phyloP scores from a whole-genome alignment of 2,329 filamentous ascomycete genomes.

The Teratosphaeria destructans region DNA sequence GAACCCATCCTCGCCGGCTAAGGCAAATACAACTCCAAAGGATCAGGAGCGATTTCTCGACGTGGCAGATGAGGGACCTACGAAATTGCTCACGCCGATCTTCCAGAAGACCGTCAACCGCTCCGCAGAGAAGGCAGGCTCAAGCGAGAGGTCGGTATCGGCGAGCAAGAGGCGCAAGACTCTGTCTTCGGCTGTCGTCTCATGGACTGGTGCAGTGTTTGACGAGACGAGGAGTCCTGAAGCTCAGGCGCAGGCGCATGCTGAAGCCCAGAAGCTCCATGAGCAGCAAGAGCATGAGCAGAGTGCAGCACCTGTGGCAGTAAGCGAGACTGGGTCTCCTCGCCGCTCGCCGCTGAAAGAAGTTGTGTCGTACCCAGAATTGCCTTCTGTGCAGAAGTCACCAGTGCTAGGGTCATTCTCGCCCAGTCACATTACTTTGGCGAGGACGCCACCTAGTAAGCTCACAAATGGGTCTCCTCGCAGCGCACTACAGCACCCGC shows the following conservation, averaged over 20 bases:
- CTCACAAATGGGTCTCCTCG: constrained; percentile 2
- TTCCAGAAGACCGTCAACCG: constrained; percentile 21
- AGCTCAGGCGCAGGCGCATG: not conserved
- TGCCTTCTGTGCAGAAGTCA: constrained; percentile 9
- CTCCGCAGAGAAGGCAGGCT: constrained; percentile 14
- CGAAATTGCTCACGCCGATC: constrained; percentile 25
- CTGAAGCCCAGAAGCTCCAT: not conserved
- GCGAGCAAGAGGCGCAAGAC: constrained; percentile 10
- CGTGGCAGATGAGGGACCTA: constrained; percentile 32
- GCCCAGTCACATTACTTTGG: constrained; percentile 7
- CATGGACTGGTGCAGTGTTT: constrained; percentile 9
- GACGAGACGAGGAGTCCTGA: constrained; percentile 5
- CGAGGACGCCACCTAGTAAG: constrained; percentile 10
- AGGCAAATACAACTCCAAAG: constrained; percentile 45
- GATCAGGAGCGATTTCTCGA: constrained; percentile 47
- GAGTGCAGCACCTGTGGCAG: not conserved
- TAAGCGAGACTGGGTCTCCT: not conserved
- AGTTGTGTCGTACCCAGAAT: constrained; percentile 12
- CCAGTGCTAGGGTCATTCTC: not conserved
- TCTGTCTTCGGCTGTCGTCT: constrained; percentile 11
- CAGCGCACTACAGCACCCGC: constrained; percentile 5
- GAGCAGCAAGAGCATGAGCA: not conserved
- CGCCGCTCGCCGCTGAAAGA: constrained; percentile 8
- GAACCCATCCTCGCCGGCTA: constrained; percentile 36
- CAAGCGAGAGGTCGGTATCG: constrained; percentile 2